These are phyloP conservation scores for Citrus sp. DNA, from an alignment of 345 rosid genomes.

Conservation along the genomic window DNA sequence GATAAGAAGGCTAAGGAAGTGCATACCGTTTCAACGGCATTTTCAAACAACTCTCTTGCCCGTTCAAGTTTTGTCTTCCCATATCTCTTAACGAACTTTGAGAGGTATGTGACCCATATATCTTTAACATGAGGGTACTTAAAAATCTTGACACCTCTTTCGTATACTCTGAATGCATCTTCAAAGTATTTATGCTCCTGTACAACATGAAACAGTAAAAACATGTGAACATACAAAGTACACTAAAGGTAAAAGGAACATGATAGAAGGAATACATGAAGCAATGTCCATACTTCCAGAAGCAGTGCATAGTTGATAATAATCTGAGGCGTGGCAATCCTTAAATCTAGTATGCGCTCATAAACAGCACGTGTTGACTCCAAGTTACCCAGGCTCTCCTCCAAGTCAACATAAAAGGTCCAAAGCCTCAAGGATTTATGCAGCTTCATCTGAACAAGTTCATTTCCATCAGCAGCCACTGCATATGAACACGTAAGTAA, in stretches of 20 bases:
- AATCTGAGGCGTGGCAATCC: slow-evolving; percentile 97
- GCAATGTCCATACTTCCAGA: slow-evolving; percentile 49
- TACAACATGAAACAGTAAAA: slow-evolving; percentile 14
- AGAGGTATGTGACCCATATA: slow-evolving; percentile 86
- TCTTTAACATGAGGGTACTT: slow-evolving; percentile 98
- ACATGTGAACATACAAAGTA: not conserved
- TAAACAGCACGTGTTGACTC: slow-evolving; percentile 91
- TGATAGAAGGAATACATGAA: not conserved
- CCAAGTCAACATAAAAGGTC: slow-evolving; percentile 91
- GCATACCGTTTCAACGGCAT: slow-evolving; percentile 81
- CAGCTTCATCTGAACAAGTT: slow-evolving; percentile 92
- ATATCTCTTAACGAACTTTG: slow-evolving; percentile 88
- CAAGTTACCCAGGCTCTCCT: slow-evolving; percentile 87
- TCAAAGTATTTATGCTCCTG: slow-evolving; percentile 90
- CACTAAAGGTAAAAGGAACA: not conserved
- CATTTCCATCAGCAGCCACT: slow-evolving; percentile 92
- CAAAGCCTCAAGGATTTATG: slow-evolving; percentile 90
- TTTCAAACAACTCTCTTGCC: slow-evolving; percentile 90
- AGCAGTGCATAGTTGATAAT: slow-evolving; percentile 82
- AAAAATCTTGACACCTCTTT: slow-evolving; percentile 95
- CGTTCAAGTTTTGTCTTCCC: slow-evolving; percentile 90
- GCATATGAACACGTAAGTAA: slow-evolving; percentile 20
- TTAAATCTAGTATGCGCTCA: slow-evolving; percentile 87
- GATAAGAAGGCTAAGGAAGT: not conserved
- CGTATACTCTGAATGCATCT: slow-evolving; percentile 98